Evolutionary conservation across 2,329 filamentous ascomycete species (phyloP), one percentile per base, ranked within the genome.

Genomic region (Monilinia laxa): DNA sequence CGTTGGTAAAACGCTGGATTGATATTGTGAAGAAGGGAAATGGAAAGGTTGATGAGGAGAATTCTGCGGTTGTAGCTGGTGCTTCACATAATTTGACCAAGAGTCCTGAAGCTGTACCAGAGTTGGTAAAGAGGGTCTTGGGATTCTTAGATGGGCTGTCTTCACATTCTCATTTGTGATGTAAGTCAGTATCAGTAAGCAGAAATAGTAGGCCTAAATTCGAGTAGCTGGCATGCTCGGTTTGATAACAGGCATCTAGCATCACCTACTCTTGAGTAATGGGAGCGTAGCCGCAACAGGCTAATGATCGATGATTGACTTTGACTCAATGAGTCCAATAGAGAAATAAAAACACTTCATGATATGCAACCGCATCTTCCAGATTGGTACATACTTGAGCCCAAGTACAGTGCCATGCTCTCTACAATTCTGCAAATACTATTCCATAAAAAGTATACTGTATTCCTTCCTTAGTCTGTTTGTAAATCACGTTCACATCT

Each of bases 51-150:
- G 83, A 86, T 75, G 78, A 81, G 38, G 73, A 71, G 10, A 76
- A 82, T 70, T 81, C 81, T 3, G 82, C 82, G 1, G 73, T 86
- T 16, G 71, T 87, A 14, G 70, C 76, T 1, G 80, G 79, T 1
- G 85, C 83, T 6, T 79, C 75, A 42, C 84, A 86, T 75, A 85
- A 82, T 72, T 74, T 85, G 58, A 79, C 81, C 42, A 79, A 78
- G 3, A 79, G 82, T 70, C 71, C 79, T 25, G 75, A 78, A 60
- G 79, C 84, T 59, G 78, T 84, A 6, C 70, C 76, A 53, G 81
- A 82, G 68, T 74, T 88, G 65, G 79, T 84, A 14, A 73, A 75
- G 56, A 81, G 83, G 68, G 83, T 88, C 2, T 70, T 79, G 5
- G 77, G 77, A 1, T 88, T 86, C 72, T 71, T 87, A 69, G 73